A percentile compares a stretch with the other conserved stretches of the same genome.
Conservation (phyloP, 208 protist species). For the Novymonas esmeraldas region DNA sequence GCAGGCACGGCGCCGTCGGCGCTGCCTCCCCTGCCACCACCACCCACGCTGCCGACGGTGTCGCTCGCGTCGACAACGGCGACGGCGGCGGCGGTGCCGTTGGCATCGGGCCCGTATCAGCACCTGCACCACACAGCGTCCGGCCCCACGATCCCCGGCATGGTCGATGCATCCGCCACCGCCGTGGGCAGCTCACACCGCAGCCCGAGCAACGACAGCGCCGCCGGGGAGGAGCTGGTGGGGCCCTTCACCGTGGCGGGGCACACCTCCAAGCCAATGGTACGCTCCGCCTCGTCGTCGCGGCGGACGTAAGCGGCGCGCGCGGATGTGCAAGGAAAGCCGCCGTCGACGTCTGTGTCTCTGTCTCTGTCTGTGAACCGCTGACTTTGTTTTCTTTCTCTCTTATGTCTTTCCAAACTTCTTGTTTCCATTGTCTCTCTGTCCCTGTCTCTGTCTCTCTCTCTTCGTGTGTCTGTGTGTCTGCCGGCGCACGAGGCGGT, state of each 20-base stretch:
- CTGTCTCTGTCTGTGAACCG: no score
- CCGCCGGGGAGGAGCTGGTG: constrained; percentile 24
- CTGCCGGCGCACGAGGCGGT: no score
- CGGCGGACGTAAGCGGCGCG: constrained; percentile 3
- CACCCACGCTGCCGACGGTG: constrained; percentile 12
- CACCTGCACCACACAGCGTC: constrained; percentile 42
- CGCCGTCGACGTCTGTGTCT: no score
- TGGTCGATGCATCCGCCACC: background rate
- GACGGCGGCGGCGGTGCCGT: background rate
- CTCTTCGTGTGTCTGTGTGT: background rate
- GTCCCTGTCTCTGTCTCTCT: background rate
- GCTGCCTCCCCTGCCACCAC: constrained; percentile 9
- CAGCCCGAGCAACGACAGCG: background rate
- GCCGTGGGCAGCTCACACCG: background rate
- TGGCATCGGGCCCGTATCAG: constrained; percentile 46
- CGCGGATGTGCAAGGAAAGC: no score
- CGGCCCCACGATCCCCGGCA: background rate
- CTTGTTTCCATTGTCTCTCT: background rate
- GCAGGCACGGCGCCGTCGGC: background rate
- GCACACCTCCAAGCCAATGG: constrained; percentile 76
- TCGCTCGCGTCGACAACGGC: constrained; percentile 10
- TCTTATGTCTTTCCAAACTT: background rate
- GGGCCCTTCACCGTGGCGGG: constrained; percentile 59
- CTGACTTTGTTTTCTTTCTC: background rate
- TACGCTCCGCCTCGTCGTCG: constrained; percentile 34